Percentiles rank a stretch among this genome's conserved stretches.
Evolutionary conservation across 2,329 filamentous ascomycete genomes (phyloP).

Genomic region (Cladorrhinum sp.): DNA sequence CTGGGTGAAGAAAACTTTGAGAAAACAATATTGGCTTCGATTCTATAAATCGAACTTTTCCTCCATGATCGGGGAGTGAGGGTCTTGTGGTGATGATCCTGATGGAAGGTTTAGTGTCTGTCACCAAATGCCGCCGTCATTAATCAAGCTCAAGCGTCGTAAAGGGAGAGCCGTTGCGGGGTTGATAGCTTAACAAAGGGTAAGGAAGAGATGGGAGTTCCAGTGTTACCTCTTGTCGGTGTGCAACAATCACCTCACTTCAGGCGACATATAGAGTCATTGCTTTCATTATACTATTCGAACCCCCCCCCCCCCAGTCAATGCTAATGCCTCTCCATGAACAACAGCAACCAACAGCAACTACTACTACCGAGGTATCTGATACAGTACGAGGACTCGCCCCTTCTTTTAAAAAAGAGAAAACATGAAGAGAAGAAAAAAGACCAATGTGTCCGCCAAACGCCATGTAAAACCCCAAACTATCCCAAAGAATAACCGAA

Average conservation of each 20-base stretch:
- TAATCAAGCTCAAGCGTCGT: not conserved
- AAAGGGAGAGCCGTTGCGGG: not conserved
- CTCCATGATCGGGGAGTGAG: too few relatives aligned
- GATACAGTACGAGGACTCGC: not conserved
- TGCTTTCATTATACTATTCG: conserved; percentile 3
- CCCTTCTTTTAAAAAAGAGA: conserved; percentile 6
- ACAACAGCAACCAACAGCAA: conserved; percentile 3
- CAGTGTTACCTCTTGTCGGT: not conserved
- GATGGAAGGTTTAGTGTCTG: not conserved
- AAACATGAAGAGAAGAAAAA: conserved; percentile 5
- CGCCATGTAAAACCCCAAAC: conserved; percentile 18
- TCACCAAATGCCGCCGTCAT: not conserved
- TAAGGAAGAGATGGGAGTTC: not conserved
- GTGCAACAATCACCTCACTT: not conserved
- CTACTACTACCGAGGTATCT: not conserved
- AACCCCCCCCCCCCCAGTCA: conserved; percentile 5
- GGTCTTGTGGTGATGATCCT: not conserved
- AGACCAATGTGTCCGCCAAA: conserved; percentile 13
- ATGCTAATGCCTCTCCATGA: conserved; percentile 1
- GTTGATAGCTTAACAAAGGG: not conserved
- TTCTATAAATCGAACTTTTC: too few relatives aligned
- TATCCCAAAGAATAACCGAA: conserved; percentile 17
- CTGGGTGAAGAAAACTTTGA: too few relatives aligned
- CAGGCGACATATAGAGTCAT: not conserved
- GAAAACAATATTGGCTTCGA: too few relatives aligned